phyloP scores from a whole-genome alignment of 371 early-diverging fungal genomes.

The Apophysomyces elegans region DNA sequence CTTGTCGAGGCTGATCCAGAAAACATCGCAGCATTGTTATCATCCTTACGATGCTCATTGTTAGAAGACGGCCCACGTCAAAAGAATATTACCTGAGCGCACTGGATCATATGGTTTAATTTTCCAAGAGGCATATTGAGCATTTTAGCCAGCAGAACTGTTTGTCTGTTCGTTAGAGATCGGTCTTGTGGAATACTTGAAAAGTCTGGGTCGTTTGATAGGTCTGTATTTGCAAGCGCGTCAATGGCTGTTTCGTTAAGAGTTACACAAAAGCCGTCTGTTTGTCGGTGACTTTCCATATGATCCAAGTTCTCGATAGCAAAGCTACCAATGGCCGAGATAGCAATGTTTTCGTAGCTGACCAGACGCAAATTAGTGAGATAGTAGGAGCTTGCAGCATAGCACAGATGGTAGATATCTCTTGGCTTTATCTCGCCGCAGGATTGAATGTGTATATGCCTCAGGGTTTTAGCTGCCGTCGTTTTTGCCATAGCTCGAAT shows the following conservation, averaged over 20 bases:
- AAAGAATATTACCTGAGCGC: constrained; percentile 21
- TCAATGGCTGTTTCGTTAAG: constrained; percentile 28
- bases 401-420: constrained; percentile 28
- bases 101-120: constrained; percentile 19
- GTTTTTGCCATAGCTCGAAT: neutral
- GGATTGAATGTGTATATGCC: constrained; percentile 20
- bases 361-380: constrained; percentile 15
- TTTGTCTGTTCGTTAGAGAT: constrained; percentile 23
- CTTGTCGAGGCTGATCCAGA: neutral
- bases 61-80: neutral
- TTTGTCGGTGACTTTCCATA: neutral
- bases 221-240: constrained; percentile 26
- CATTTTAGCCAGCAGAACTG: constrained; percentile 20
- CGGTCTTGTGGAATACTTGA: constrained; percentile 15
- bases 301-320: neutral
- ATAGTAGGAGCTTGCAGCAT: neutral
- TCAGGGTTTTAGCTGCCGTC: constrained; percentile 4
- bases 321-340: neutral
- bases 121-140: constrained; percentile 14
- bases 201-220: constrained; percentile 15
- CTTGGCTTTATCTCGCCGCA: constrained; percentile 24
- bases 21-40: neutral
- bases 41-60: neutral
- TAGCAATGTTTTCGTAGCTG: constrained; percentile 12
- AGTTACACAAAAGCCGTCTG: neutral